Conservation (phyloP, 305 asterid genomes). For the Plantago lanceolata region DNA sequence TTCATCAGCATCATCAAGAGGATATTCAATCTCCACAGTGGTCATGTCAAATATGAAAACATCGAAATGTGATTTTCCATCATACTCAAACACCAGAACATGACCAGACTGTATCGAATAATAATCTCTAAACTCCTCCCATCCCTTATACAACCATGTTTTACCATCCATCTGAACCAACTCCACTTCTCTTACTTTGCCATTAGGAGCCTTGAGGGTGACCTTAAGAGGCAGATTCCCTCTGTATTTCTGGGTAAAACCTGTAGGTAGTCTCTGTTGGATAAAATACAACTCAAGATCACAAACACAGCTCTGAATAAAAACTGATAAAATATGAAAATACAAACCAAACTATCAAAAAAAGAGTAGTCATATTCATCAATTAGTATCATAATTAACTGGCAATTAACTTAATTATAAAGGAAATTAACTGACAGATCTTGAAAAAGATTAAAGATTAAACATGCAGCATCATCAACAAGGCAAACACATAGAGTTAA, state of each 20-base stretch:
- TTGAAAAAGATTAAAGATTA: not conserved
- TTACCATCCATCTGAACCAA: conserved; percentile 16
- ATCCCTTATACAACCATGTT: conserved; percentile 31
- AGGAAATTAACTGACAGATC: not conserved
- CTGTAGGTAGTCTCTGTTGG: conserved; percentile 28
- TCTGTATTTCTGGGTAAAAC: conserved; percentile 24
- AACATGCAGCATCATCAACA: not conserved
- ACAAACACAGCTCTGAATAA: not conserved
- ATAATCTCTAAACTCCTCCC: conserved; percentile 26
- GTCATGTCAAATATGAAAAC: conserved; percentile 31
- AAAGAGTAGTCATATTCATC: no score
- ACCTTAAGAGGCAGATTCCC: conserved; percentile 18
- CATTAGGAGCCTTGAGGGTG: conserved; percentile 26
- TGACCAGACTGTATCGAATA: conserved; percentile 22
- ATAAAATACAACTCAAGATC: not conserved
- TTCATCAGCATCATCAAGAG: not conserved
- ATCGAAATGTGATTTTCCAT: conserved; percentile 24
- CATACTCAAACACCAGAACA: conserved; percentile 27
- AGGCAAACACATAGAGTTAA: not conserved
- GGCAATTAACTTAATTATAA: no score
- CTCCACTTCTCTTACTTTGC: conserved; percentile 18
- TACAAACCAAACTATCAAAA: no score
- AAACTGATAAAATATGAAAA: not conserved
- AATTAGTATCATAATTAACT: no score
- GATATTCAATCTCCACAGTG: conserved; percentile 32